These are phyloP conservation scores for Saturnispora sekii DNA, from an alignment of 805 yeast genomes.

Conservation along the genomic window DNA sequence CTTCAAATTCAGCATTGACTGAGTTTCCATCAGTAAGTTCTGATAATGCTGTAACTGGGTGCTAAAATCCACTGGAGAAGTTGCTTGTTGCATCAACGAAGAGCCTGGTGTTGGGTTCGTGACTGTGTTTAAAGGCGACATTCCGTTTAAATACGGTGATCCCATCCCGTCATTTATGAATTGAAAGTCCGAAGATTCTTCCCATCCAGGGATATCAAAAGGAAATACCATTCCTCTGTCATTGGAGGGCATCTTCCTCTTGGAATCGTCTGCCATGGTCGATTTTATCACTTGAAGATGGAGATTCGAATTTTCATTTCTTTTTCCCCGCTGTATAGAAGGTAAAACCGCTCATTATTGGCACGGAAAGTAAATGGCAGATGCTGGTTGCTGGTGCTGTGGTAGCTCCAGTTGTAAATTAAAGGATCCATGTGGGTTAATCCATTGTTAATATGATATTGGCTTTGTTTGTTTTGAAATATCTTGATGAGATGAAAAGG, in stretches of 20 bases:
- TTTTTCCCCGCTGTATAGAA: neutral
- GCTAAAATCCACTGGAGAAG: constrained; percentile 25
- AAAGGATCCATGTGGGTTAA: too few relatives aligned
- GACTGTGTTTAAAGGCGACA: constrained; percentile 21
- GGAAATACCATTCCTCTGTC: constrained; percentile 5
- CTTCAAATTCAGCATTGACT: constrained; percentile 15
- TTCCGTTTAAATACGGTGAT: constrained; percentile 13
- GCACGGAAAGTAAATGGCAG: too few relatives aligned
- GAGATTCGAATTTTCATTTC: neutral
- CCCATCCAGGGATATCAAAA: constrained; percentile 24
- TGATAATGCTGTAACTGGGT: constrained; percentile 28
- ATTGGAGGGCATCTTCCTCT: neutral
- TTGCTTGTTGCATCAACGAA: neutral
- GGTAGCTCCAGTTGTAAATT: too few relatives aligned
- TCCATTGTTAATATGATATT: too few relatives aligned
- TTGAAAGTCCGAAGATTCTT: constrained; percentile 23
- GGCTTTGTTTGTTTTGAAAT: too few relatives aligned
- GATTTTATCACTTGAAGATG: too few relatives aligned
- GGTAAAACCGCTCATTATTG: too few relatives aligned
- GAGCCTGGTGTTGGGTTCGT: neutral
- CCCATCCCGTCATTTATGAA: constrained; percentile 15
- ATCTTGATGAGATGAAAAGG: too few relatives aligned
- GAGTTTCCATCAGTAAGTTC: constrained; percentile 24
- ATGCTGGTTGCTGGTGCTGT: too few relatives aligned
- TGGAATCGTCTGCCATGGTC: neutral